Base-by-base conservation (phyloP, 805 yeast species). In the Starmerella stigmatis region DNA sequence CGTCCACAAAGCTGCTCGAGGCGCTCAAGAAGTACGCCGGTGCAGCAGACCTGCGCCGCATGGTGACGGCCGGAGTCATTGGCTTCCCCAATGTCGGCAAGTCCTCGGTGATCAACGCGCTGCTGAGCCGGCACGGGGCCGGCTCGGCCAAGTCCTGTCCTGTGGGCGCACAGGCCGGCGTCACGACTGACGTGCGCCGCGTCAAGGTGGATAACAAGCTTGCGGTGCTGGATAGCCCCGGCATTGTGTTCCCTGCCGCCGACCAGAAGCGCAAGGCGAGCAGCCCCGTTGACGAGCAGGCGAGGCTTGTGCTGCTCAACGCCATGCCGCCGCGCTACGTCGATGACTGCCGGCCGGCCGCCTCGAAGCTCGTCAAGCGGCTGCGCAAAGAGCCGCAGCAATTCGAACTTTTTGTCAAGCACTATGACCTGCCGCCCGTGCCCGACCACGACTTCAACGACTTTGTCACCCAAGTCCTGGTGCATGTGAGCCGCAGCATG, bases 81-180 rank as follows among this genome's bases (percentile, higher is more conserved):
- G 98, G 98, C 15, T 89, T 86, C 67, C 98, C 98, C 41, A 89
- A 89, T 62, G 96, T 89, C 43, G 97, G 97, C 58, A 88, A 88
- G 63, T 86, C 96, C 3, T 85, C 96, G 16, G 81, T 92, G 47
- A 92, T 89, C 60, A 89, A 89, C 64, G 81, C 96, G 2, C 70
- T 89, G 54, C 57, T 66, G 32, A 73, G 84, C 44, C 79, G 92
- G 64, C 94, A 84, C 62, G 53, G 60, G 48, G 42, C 44, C 26
- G 38, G 72, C 45, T 36, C 40, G 22, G 69, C 76, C 35, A 76
- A 74, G 56, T 89, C 88, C 11, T 92, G 97, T 62, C 96, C 98
- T 13, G 94, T 83, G 26, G 98, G 98, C 41, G 94, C 94, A 60
- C 92, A 83, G 67, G 96, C 98, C 3, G 98, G 98, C 62, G 92